These are phyloP conservation scores for Neurospora africana DNA, from an alignment of 495 filamentous ascomycete genomes.

Conservation along the genomic window DNA sequence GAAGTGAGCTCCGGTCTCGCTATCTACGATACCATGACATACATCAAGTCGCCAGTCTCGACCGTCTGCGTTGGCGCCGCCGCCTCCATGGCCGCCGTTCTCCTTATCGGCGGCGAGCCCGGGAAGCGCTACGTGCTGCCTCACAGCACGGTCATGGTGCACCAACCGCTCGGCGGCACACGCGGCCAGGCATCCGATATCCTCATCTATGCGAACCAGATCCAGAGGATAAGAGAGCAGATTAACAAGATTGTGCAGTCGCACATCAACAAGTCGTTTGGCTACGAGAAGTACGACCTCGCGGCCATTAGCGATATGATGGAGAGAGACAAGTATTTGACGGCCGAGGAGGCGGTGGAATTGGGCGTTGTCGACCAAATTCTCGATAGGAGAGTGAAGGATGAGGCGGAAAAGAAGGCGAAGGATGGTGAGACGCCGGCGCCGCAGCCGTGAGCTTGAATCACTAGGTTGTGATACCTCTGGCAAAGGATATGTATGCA, in stretches of 20 bases:
- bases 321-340: constrained; percentile 93
- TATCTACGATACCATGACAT: constrained; percentile 98
- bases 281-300: constrained; percentile 45
- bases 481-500: not conserved
- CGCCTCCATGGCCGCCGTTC: constrained; percentile 84
- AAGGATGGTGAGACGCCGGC: constrained; percentile 9
- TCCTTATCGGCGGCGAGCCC: constrained; percentile 76
- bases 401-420: constrained; percentile 15
- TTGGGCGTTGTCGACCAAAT: constrained; percentile 90
- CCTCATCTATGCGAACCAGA: constrained; percentile 94
- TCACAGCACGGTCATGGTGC: constrained; percentile 90
- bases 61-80: constrained; percentile 95
- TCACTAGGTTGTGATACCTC: not conserved
- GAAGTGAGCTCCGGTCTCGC: constrained; percentile 91
- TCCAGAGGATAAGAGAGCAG: constrained; percentile 71
- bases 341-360: constrained; percentile 75
- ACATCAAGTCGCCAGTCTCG: constrained; percentile 82
- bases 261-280: constrained; percentile 70
- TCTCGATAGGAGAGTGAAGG: constrained; percentile 40
- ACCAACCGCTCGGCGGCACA: constrained; percentile 89
- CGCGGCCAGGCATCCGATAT: constrained; percentile 86
- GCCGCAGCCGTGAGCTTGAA: constrained; percentile 11
- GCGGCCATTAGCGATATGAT: constrained; percentile 86
- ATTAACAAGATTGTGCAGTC: constrained; percentile 81
- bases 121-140: constrained; percentile 83